A percentile compares a stretch with the other conserved stretches of the same genome.
Evolutionary conservation across 176 grass and related monocot species (phyloP).

Genomic region (Eleusine coracana): DNA sequence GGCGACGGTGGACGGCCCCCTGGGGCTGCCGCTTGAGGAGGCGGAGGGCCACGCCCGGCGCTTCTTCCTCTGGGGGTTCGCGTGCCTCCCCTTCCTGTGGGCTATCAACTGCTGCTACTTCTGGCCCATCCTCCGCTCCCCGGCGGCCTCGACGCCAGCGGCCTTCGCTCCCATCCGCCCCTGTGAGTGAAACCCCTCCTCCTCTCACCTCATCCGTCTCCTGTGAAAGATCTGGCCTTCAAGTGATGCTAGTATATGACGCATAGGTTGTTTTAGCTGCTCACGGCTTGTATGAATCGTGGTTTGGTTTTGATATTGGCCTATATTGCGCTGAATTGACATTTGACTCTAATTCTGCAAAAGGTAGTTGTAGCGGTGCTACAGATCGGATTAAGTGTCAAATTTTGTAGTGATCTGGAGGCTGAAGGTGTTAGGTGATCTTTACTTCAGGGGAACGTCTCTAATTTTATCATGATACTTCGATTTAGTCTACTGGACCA

Average conservation of each 20-base stretch:
- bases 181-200: conserved; percentile 51
- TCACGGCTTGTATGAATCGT: neutral
- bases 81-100: conserved; percentile 89
- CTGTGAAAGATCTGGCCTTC: conserved; percentile 13
- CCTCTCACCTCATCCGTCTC: neutral
- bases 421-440: neutral
- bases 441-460: neutral
- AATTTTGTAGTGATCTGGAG: neutral
- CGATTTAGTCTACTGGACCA: neutral
- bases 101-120: conserved; percentile 96
- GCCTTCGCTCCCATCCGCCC: conserved; percentile 65
- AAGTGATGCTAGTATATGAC: neutral
- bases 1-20: conserved; percentile 83
- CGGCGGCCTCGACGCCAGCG: conserved; percentile 37
- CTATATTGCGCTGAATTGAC: neutral
- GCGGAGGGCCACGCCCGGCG: conserved; percentile 65
- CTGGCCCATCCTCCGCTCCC: conserved; percentile 80
- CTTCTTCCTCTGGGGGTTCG: conserved; percentile 95
- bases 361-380: neutral
- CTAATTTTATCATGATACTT: neutral
- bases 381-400: neutral
- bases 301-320: neutral
- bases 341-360: neutral
- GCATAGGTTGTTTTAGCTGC: neutral
- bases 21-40: conserved; percentile 78